These are phyloP conservation scores for Bretschneidera sinensis DNA, from an alignment of 345 rosid species.

Conservation along the genomic window DNA sequence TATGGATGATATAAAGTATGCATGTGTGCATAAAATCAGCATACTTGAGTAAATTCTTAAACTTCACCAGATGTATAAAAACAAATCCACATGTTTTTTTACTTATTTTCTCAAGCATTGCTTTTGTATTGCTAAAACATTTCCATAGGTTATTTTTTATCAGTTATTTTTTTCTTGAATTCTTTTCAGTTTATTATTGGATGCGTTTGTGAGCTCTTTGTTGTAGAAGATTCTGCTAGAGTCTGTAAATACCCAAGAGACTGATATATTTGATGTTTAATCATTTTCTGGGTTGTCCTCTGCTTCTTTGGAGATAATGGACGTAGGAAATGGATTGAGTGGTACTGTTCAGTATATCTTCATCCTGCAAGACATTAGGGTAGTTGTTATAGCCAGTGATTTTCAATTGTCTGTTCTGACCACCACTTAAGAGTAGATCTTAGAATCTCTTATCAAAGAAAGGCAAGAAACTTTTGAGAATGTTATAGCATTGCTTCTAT, in stretches of 20 bases:
- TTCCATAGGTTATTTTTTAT: no score
- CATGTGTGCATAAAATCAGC: no score
- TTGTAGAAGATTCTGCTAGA: no score
- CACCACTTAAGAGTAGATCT: background rate
- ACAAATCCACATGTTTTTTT: background rate
- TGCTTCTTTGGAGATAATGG: slow-evolving; percentile 74
- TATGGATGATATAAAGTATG: background rate
- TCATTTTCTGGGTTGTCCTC: slow-evolving; percentile 64
- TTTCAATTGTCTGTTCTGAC: background rate
- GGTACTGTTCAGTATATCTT: slow-evolving; percentile 26
- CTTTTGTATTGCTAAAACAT: background rate
- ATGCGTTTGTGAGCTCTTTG: background rate
- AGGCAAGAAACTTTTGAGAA: no score
- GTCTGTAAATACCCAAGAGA: no score
- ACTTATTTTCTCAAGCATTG: no score
- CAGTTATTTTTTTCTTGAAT: background rate
- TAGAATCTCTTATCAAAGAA: no score
- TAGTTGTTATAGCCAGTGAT: background rate
- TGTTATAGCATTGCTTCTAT: no score
- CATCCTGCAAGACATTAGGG: background rate
- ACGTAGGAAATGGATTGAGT: slow-evolving; percentile 42
- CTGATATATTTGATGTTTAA: slow-evolving; percentile 13
- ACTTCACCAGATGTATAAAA: background rate
- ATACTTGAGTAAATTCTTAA: background rate
- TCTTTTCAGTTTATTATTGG: background rate